These are phyloP conservation scores for Albatrellus ellisii DNA, from an alignment of 768 basidiomycete genomes.

Conservation along the genomic window DNA sequence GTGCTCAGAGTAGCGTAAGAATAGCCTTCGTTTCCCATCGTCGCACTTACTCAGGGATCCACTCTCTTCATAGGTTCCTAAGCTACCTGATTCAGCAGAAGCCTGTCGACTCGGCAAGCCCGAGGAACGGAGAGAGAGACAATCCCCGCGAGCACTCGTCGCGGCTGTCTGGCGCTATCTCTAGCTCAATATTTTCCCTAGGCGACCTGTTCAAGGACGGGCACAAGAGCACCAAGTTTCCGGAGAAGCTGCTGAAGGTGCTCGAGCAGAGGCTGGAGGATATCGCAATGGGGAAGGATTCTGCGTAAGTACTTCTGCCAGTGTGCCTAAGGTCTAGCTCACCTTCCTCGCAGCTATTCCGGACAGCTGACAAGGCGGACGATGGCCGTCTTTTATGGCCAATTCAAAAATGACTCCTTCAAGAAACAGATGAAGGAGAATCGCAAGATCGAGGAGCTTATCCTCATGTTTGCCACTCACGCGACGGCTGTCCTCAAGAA, in stretches of 20 bases:
- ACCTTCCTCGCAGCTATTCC: slow-evolving; percentile 45
- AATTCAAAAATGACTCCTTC: slow-evolving; percentile 77
- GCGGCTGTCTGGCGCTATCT: slow-evolving; percentile 50
- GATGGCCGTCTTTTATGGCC: slow-evolving; percentile 87
- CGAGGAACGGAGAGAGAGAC: slow-evolving; percentile 20
- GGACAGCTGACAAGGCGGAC: slow-evolving; percentile 84
- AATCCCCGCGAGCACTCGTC: slow-evolving; percentile 50
- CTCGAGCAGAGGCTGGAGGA: slow-evolving; percentile 82
- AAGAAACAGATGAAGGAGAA: slow-evolving; percentile 89
- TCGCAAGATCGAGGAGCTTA: slow-evolving; percentile 94
- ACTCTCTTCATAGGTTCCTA: slow-evolving; percentile 38
- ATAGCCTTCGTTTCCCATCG: not conserved
- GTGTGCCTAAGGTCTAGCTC: not conserved
- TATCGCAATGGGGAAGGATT: slow-evolving; percentile 88
- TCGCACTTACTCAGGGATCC: slow-evolving; percentile 5
- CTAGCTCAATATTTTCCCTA: slow-evolving; percentile 41
- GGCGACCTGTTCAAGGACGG: slow-evolving; percentile 78
- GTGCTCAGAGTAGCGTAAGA: slow-evolving; percentile 73
- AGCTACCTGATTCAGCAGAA: slow-evolving; percentile 60
- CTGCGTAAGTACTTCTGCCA: slow-evolving; percentile 35
- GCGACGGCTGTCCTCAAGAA: slow-evolving; percentile 83
- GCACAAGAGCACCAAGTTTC: slow-evolving; percentile 81
- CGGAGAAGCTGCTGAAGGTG: slow-evolving; percentile 86
- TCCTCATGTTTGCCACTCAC: slow-evolving; percentile 89
- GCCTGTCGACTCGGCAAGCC: slow-evolving; percentile 20